Percentiles rank a stretch among this genome's conserved stretches.
These are phyloP conservation scores for Peronospora destructor DNA, from an alignment of 352 stramenopile genomes.

Conservation along the genomic window DNA sequence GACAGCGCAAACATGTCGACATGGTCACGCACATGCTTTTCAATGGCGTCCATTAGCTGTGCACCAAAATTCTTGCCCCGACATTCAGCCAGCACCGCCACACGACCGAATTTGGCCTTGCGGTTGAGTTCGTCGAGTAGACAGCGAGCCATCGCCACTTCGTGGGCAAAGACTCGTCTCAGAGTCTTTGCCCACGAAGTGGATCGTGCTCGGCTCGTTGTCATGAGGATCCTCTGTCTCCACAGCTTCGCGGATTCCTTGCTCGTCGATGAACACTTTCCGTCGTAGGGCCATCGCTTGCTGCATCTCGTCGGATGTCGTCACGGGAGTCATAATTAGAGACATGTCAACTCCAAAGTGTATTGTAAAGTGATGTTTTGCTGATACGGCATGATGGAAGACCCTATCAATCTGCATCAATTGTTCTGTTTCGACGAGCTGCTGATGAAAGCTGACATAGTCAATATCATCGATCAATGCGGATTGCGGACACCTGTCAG, in stretches of 20 bases:
- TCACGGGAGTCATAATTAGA: constrained; percentile 37
- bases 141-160: constrained; percentile 53
- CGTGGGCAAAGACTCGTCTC: constrained; percentile 47
- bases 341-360: constrained; percentile 21
- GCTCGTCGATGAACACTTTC: constrained; percentile 55
- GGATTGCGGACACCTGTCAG: too few relatives aligned
- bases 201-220: constrained; percentile 41
- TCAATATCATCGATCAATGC: too few relatives aligned
- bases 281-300: constrained; percentile 39
- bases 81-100: constrained; percentile 52
- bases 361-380: too few relatives aligned
- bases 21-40: constrained; percentile 33
- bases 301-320: constrained; percentile 35
- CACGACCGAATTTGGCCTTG: constrained; percentile 57
- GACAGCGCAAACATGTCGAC: constrained; percentile 45
- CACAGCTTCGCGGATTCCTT: constrained; percentile 34
- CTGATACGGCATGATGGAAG: too few relatives aligned
- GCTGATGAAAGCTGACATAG: too few relatives aligned
- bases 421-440: constrained; percentile 12
- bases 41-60: constrained; percentile 48
- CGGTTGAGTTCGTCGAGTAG: constrained; percentile 27
- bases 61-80: constrained; percentile 50
- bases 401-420: too few relatives aligned
- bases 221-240: constrained; percentile 43
- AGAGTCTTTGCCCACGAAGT: constrained; percentile 54